Percentiles rank a stretch among this genome's conserved stretches.
Conservation (phyloP, 2,329 filamentous ascomycete genomes). For the Pezicula neosporulosa region DNA sequence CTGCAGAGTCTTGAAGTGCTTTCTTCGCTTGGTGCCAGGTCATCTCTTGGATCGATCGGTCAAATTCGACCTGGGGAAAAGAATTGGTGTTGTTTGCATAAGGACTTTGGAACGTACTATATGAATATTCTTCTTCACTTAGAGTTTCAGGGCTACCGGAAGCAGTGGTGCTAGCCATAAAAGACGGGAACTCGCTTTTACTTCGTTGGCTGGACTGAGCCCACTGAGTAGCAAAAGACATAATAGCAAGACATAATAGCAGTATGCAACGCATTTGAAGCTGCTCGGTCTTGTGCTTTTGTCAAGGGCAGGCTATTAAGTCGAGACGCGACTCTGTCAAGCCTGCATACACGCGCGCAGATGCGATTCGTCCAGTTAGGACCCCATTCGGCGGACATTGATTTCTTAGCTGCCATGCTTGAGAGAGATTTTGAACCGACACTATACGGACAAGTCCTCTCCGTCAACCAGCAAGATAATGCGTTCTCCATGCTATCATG, state of each 20-base stretch:
- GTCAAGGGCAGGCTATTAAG: constrained; percentile 38
- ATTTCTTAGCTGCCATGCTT: neutral
- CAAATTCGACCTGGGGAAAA: constrained; percentile 1
- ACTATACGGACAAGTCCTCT: constrained; percentile 48
- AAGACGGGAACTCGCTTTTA: constrained; percentile 6
- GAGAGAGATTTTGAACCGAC: constrained; percentile 9
- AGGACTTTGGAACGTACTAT: neutral
- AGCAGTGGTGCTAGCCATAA: neutral
- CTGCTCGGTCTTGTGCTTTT: constrained; percentile 37
- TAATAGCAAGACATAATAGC: constrained; percentile 46
- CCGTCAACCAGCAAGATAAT: constrained; percentile 50
- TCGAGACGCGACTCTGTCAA: constrained; percentile 40
- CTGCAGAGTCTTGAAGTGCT: constrained; percentile 8
- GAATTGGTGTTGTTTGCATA: neutral
- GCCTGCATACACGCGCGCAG: constrained; percentile 43
- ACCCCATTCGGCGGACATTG: constrained; percentile 30
- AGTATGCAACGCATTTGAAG: constrained; percentile 42
- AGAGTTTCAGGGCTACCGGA: neutral
- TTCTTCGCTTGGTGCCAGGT: constrained; percentile 10
- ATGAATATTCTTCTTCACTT: neutral
- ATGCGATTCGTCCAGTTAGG: constrained; percentile 44
- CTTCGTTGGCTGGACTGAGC: constrained; percentile 32
- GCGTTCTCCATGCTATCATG: constrained; percentile 52
- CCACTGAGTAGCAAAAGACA: constrained; percentile 52
- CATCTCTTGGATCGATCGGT: constrained; percentile 7